A percentile compares a stretch with the other conserved stretches of the same genome.
Conservation (phyloP, 1,284 basidiomycete species). For the Puccinia horiana region DNA sequence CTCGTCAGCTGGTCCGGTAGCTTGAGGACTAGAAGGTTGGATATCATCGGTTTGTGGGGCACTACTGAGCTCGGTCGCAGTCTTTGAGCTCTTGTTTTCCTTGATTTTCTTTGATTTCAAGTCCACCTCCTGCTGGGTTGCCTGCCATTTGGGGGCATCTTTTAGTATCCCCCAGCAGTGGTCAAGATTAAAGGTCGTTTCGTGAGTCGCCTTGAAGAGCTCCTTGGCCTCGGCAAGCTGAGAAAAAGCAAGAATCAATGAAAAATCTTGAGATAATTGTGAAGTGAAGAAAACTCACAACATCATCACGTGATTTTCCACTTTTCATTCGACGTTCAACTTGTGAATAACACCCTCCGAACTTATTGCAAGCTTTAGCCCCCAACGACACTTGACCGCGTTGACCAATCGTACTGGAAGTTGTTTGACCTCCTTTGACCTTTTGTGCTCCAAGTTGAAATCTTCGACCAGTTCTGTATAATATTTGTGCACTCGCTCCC, state of each 20-base stretch:
- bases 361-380: neutral
- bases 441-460: neutral
- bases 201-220: neutral
- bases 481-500: neutral
- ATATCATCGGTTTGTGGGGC: neutral
- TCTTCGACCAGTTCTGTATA: neutral
- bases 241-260: neutral
- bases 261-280: neutral
- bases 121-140: neutral
- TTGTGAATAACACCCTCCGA: neutral
- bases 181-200: neutral
- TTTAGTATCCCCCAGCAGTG: neutral
- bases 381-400: neutral
- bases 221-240: neutral
- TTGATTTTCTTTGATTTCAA: neutral
- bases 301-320: neutral
- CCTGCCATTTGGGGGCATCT: constrained; percentile 8
- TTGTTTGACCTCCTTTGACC: neutral
- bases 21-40: neutral
- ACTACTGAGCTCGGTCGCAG: neutral
- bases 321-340: neutral
- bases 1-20: neutral
- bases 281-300: neutral
- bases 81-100: neutral
- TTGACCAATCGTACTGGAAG: neutral